These are phyloP conservation scores for Osmanthus fragrans DNA, from an alignment of 257 asterid species.

Conservation along the genomic window DNA sequence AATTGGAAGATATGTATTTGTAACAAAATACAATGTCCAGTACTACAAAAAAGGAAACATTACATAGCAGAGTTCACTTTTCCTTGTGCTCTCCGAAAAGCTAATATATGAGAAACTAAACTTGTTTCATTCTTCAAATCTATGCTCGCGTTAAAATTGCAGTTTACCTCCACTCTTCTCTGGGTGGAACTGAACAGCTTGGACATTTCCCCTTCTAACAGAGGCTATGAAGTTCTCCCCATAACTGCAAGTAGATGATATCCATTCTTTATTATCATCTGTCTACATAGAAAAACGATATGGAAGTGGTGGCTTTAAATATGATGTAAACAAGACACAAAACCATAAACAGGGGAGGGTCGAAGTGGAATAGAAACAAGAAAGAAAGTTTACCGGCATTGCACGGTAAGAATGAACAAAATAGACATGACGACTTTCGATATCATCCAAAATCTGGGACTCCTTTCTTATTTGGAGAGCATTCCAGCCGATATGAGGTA, in stretches of 20 bases:
- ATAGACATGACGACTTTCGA: conserved; percentile 82
- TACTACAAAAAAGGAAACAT: not conserved
- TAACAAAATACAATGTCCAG: not conserved
- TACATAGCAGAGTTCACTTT: not conserved
- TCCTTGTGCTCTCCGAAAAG: not conserved
- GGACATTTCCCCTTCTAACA: conserved; percentile 80
- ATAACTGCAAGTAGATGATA: conserved; percentile 82
- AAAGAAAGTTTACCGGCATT: conserved; percentile 56
- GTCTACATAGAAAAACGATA: conserved; percentile 45
- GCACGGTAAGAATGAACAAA: conserved; percentile 98
- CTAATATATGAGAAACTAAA: not conserved
- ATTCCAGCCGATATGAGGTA: conserved; percentile 99
- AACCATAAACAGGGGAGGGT: not conserved
- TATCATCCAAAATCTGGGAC: conserved; percentile 72
- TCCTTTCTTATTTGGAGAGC: conserved; percentile 61
- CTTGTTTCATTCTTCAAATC: conserved; percentile 7
- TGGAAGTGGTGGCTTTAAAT: conserved; percentile 23
- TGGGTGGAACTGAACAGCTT: conserved; percentile 97
- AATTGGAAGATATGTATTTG: not conserved
- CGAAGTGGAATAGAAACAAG: conserved; percentile 10
- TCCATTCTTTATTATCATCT: conserved; percentile 83
- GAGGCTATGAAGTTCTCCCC: conserved; percentile 84
- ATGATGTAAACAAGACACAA: conserved; percentile 10
- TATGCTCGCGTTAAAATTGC: not conserved
- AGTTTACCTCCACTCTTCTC: conserved; percentile 94